Base-by-base conservation (phyloP, 2,329 filamentous ascomycete genomes). In the Tolypocladium inflatum region DNA sequence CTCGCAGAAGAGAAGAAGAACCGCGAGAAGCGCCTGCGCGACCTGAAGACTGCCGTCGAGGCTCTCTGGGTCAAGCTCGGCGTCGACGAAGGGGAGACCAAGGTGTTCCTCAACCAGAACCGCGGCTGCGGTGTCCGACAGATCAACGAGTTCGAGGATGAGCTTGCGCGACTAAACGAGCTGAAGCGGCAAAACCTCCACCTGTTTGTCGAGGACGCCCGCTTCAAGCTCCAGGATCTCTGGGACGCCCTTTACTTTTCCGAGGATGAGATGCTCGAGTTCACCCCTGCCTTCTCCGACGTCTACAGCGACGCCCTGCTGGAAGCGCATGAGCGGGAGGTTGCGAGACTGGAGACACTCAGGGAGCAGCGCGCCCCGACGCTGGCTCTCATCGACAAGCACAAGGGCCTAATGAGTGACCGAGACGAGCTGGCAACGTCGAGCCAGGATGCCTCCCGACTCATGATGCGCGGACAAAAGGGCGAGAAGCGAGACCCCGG, bases 221-320 rank as follows among this genome's bases (percentile, higher is more conserved):
- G 95, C 45, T 89, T 86, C 74, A 90, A 90, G 69, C 81, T 99
- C 13, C 93, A 97, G 72, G 92, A 95, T 68, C 83, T 99, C 0
- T 99, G 95, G 94, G 94, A 99, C 69, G 80, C 85, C 0, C 77
- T 99, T 1, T 97, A 94, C 76, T 92, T 95, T 69, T 96, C 90
- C 0, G 94, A 99, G 70, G 94, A 99, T 67, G 94, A 99, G 75
- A 97, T 97, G 92, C 84, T 97, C 58, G 92, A 97, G 64, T 99
- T 99, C 66, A 94, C 92, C 0, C 94, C 95, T 0, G 94, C 92
- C 48, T 97, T 97, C 71, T 96, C 91, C 13, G 94, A 97, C 69
- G 93, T 97, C 23, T 97, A 95, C 74, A 97, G 91, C 66, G 94
- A 99, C 71, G 94, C 94, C 5, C 81, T 99, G 11, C 83, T 99